These are phyloP conservation scores for Orbilia blumenaviensis DNA, from an alignment of 2,329 filamentous ascomycete species.

Conservation along the genomic window DNA sequence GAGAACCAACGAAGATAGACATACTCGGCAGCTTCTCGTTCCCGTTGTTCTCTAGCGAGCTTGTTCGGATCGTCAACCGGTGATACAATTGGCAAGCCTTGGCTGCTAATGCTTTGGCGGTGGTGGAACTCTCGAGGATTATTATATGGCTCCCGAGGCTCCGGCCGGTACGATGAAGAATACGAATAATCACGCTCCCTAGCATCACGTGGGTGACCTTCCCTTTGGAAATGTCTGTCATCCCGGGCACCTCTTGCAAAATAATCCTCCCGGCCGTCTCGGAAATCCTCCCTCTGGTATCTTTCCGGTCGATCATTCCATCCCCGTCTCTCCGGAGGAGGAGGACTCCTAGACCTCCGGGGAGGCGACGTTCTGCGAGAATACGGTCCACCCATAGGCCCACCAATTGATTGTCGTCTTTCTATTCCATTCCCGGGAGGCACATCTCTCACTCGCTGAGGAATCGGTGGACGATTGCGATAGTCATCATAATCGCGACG, in stretches of 20 bases:
- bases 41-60: conserved; percentile 45
- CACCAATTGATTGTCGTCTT: conserved; percentile 39
- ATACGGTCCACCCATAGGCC: conserved; percentile 41
- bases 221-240: conserved; percentile 38
- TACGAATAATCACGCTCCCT: conserved; percentile 43
- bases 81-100: conserved; percentile 32
- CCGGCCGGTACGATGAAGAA: conserved; percentile 44
- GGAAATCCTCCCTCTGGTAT: conserved; percentile 40
- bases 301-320: conserved; percentile 42
- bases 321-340: conserved; percentile 40
- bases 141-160: conserved; percentile 37
- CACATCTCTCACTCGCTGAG: conserved; percentile 17
- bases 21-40: conserved; percentile 52
- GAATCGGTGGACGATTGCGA: conserved; percentile 26
- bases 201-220: conserved; percentile 33
- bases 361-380: conserved; percentile 33
- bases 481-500: conserved; percentile 46
- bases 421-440: conserved; percentile 18
- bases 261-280: conserved; percentile 28
- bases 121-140: conserved; percentile 40
- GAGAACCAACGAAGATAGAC: not conserved
- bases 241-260: conserved; percentile 25
- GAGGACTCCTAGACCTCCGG: conserved; percentile 47
- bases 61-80: conserved; percentile 51
- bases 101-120: conserved; percentile 41